Conservation (phyloP, 805 yeast species). For the Metschnikowia drakensbergensis region DNA sequence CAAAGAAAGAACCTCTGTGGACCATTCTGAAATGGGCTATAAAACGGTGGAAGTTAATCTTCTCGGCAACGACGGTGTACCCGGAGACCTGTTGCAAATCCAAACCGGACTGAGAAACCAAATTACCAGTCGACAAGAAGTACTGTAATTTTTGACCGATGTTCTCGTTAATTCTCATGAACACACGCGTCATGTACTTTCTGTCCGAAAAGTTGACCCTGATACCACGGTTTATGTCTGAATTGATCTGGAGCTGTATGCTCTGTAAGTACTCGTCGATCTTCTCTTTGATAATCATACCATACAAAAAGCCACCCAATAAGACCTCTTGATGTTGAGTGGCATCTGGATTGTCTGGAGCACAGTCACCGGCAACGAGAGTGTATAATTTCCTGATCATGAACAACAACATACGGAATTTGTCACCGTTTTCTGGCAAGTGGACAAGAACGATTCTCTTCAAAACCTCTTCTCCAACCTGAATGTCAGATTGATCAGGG, state of each 20-base stretch:
- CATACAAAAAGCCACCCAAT: slow-evolving; percentile 92
- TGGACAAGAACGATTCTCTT: slow-evolving; percentile 87
- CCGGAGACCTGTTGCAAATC: slow-evolving; percentile 98
- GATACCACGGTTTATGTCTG: slow-evolving; percentile 75
- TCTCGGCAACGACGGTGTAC: slow-evolving; percentile 97
- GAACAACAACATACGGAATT: slow-evolving; percentile 81
- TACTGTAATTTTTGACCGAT: slow-evolving; percentile 93
- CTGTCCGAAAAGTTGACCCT: slow-evolving; percentile 81
- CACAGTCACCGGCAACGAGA: slow-evolving; percentile 93
- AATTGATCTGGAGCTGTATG: slow-evolving; percentile 67
- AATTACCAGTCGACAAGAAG: slow-evolving; percentile 93
- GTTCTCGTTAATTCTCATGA: slow-evolving; percentile 79
- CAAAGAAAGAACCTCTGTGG: slow-evolving; percentile 98
- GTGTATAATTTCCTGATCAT: slow-evolving; percentile 95
- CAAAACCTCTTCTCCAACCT: slow-evolving; percentile 84
- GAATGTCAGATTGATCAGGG: slow-evolving; percentile 82
- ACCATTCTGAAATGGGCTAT: slow-evolving; percentile 99
- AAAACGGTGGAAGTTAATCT: slow-evolving; percentile 94
- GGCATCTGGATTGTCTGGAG: slow-evolving; percentile 98
- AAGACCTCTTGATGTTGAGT: slow-evolving; percentile 97
- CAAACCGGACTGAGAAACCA: slow-evolving; percentile 94
- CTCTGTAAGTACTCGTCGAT: slow-evolving; percentile 85
- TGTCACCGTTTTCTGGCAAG: slow-evolving; percentile 67
- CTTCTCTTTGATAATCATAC: slow-evolving; percentile 95
- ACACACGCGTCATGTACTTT: slow-evolving; percentile 76